phyloP scores from a whole-genome alignment of 2,329 filamentous ascomycete genomes.

The Fusarium verrucosum region DNA sequence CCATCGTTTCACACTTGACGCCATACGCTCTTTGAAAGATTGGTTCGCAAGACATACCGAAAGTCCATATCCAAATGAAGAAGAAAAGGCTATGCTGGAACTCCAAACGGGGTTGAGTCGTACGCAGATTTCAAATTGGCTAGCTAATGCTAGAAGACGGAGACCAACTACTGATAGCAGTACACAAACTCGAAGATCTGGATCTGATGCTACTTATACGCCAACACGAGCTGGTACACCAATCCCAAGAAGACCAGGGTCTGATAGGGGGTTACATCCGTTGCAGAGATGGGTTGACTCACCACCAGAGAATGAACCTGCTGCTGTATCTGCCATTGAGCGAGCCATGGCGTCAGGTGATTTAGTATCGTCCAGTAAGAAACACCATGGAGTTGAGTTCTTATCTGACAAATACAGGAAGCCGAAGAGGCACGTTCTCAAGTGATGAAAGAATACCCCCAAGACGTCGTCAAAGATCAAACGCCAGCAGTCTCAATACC shows the following conservation, averaged over 20 bases:
- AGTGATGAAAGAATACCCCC: constrained; percentile 13
- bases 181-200: not conserved
- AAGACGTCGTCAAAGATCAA: constrained; percentile 21
- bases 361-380: constrained; percentile 6
- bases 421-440: constrained; percentile 19
- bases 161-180: constrained; percentile 65
- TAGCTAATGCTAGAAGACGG: constrained; percentile 82
- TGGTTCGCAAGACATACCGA: constrained; percentile 79
- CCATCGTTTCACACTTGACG: constrained; percentile 24
- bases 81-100: constrained; percentile 79
- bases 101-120: constrained; percentile 78
- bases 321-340: constrained; percentile 46
- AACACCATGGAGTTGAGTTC: constrained; percentile 50
- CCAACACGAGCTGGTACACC: constrained; percentile 63
- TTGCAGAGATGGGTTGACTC: constrained; percentile 49
- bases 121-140: constrained; percentile 86
- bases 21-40: constrained; percentile 68
- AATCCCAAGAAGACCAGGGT: constrained; percentile 48
- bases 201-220: constrained; percentile 24
- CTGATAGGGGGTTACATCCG: constrained; percentile 34
- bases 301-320: constrained; percentile 48
- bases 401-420: constrained; percentile 46
- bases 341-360: constrained; percentile 39
- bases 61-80: constrained; percentile 84
- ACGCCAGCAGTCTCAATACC: constrained; percentile 23